phyloP scores from a whole-genome alignment of 352 stramenopile species.

The Globisporangium nodosum region DNA sequence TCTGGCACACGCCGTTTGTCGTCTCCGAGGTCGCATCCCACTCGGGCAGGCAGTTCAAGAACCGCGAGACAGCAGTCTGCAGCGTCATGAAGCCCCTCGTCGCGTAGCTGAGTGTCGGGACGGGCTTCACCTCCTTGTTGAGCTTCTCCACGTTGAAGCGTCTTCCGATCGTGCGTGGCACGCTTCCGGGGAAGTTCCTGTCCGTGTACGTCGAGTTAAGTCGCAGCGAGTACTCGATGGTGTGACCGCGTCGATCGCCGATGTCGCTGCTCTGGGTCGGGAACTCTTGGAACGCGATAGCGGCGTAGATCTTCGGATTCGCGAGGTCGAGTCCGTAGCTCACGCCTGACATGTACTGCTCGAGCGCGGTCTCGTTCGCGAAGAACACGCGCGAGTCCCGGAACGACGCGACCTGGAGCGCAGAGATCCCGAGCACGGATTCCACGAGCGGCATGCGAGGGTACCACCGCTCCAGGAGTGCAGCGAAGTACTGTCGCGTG shows the following conservation, averaged over 20 bases:
- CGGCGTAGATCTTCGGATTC: constrained; percentile 62
- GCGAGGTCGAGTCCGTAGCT: constrained; percentile 41
- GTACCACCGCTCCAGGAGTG: constrained; percentile 45
- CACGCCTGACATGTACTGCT: constrained; percentile 43
- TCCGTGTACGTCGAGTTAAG: constrained; percentile 55
- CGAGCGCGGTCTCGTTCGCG: constrained; percentile 38
- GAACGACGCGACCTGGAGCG: constrained; percentile 50
- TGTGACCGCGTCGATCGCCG: constrained; percentile 24
- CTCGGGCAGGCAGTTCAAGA: constrained; percentile 58
- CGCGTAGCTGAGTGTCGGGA: constrained; percentile 37
- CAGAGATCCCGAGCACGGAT: constrained; percentile 29
- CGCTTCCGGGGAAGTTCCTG: constrained; percentile 23
- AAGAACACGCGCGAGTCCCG: constrained; percentile 56
- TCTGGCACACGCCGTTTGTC: constrained; percentile 40
- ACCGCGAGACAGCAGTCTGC: constrained; percentile 55
- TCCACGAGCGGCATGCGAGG: constrained; percentile 45
- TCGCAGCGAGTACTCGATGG: constrained; percentile 57
- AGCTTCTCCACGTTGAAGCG: constrained; percentile 15
- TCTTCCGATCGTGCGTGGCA: constrained; percentile 34
- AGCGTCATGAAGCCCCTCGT: constrained; percentile 68
- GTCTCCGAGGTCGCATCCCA: constrained; percentile 29
- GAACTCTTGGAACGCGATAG: constrained; percentile 55
- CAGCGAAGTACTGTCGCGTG: constrained; percentile 57
- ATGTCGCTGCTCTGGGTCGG: constrained; percentile 25
- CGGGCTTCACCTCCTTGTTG: constrained; percentile 16